Percentiles rank a stretch among this genome's conserved stretches.
Conservation (phyloP, 768 basidiomycete species). For the Termitomyces sp. region DNA sequence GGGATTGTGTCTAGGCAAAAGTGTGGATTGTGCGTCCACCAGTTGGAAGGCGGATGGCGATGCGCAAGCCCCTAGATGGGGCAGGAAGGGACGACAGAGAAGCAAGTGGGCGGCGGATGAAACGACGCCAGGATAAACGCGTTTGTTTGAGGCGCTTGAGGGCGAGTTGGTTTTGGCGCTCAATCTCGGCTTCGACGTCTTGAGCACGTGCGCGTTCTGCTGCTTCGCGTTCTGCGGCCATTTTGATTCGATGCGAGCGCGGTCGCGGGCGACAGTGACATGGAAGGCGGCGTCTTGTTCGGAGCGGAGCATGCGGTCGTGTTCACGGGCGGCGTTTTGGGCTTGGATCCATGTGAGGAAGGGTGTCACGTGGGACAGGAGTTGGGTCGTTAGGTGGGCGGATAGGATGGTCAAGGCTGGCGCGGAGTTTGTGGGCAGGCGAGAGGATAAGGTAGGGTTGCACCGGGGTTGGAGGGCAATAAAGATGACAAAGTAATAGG, state of each 20-base stretch:
- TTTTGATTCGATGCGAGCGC: conserved; percentile 45
- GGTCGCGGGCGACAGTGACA: conserved; percentile 1
- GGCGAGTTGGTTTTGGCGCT: background rate
- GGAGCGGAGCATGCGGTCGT: conserved; percentile 62
- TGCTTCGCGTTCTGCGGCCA: conserved; percentile 34
- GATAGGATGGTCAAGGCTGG: no score
- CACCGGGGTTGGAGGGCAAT: no score
- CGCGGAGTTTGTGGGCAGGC: conserved; percentile 20
- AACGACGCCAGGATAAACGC: no score
- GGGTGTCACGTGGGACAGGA: conserved; percentile 82
- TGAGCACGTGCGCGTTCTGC: no score
- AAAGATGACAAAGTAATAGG: conserved; percentile 92
- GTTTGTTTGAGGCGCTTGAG: background rate
- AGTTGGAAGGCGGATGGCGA: no score
- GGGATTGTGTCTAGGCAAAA: conserved; percentile 42
- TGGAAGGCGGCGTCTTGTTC: conserved; percentile 61
- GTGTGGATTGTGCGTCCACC: no score
- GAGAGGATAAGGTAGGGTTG: conserved; percentile 36
- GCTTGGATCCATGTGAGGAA: no score
- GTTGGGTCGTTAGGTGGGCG: conserved; percentile 44
- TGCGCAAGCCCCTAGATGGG: conserved; percentile 12
- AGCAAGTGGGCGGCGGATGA: conserved; percentile 42
- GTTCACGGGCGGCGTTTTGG: no score
- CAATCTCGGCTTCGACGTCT: conserved; percentile 21
- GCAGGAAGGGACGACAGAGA: background rate